phyloP scores from a whole-genome alignment of 2,329 filamentous ascomycete genomes.

The Microdochium trichocladiopsis region DNA sequence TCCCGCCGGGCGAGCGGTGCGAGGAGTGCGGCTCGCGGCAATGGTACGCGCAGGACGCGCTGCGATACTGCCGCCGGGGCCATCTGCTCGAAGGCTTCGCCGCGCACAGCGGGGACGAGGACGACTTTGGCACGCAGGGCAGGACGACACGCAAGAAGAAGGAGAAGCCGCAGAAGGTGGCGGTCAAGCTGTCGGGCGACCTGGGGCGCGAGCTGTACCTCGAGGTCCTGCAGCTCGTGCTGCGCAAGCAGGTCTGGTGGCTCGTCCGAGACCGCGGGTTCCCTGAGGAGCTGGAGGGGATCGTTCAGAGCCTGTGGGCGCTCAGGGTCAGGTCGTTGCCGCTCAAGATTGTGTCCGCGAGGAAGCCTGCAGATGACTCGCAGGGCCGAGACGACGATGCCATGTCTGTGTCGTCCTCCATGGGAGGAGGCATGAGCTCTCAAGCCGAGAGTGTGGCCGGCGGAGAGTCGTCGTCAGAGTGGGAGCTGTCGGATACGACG shows the following conservation, averaged over 20 bases:
- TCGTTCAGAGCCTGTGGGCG: constrained; percentile 81
- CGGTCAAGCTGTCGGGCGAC: constrained; percentile 53
- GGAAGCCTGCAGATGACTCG: constrained; percentile 12
- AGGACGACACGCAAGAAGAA: constrained; percentile 48
- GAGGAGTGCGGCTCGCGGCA: constrained; percentile 63
- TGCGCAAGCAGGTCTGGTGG: constrained; percentile 75
- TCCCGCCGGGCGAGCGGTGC: constrained; percentile 46
- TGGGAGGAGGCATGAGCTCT: constrained; percentile 43
- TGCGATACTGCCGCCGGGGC: constrained; percentile 72
- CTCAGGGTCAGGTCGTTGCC: constrained; percentile 54
- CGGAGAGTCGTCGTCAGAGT: constrained; percentile 16
- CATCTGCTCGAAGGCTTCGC: constrained; percentile 66
- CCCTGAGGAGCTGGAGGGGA: constrained; percentile 65
- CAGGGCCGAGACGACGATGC: constrained; percentile 11
- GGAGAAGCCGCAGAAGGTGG: constrained; percentile 44
- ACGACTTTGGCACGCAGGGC: constrained; percentile 59
- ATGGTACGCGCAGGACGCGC: constrained; percentile 69
- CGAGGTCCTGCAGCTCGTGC: constrained; percentile 74
- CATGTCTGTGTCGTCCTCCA: background rate
- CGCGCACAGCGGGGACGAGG: constrained; percentile 52
- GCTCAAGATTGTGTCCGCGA: constrained; percentile 32
- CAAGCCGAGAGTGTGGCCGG: constrained; percentile 33
- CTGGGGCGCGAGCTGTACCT: constrained; percentile 73
- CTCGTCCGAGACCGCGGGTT: constrained; percentile 61
- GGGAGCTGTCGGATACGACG: constrained; percentile 19